Conservation (phyloP, 1,139 yeast genomes). For the Suhomyces wounanorum region DNA sequence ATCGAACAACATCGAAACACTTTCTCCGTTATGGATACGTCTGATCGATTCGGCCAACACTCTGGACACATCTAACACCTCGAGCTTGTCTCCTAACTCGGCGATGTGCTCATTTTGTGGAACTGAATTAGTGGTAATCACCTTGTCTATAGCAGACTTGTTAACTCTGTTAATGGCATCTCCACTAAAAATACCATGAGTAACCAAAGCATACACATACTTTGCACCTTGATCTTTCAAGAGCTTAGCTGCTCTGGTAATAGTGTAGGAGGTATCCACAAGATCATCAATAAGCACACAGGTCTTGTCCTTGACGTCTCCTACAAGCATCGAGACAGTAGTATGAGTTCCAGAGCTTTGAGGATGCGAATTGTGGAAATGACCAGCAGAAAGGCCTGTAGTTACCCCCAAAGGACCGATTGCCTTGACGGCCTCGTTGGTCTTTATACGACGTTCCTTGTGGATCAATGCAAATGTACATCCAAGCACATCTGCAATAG, state of each 20-base stretch:
- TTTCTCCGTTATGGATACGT: slow-evolving; percentile 95
- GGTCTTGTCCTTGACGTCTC: slow-evolving; percentile 81
- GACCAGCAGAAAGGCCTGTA: slow-evolving; percentile 4
- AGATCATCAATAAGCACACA: slow-evolving; percentile 91
- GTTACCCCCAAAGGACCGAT: slow-evolving; percentile 11
- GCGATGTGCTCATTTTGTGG: slow-evolving; percentile 68
- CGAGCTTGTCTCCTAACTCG: slow-evolving; percentile 66
- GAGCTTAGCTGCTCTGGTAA: slow-evolving; percentile 87
- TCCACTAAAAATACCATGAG: slow-evolving; percentile 93
- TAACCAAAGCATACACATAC: slow-evolving; percentile 81
- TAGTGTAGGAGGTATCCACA: slow-evolving; percentile 91
- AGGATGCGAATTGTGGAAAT: slow-evolving; percentile 1
- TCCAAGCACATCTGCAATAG: slow-evolving; percentile 87
- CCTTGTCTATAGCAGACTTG: slow-evolving; percentile 73
- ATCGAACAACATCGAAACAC: slow-evolving; percentile 90
- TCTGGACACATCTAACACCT: slow-evolving; percentile 83
- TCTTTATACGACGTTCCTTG: slow-evolving; percentile 76
- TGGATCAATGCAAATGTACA: slow-evolving; percentile 93
- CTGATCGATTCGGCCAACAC: slow-evolving; percentile 93
- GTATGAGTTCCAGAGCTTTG: slow-evolving; percentile 10
- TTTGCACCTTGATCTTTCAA: slow-evolving; percentile 92
- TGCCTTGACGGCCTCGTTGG: slow-evolving; percentile 23
- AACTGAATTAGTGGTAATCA: slow-evolving; percentile 90
- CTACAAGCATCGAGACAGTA: slow-evolving; percentile 75
- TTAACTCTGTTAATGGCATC: slow-evolving; percentile 79